Evolutionary conservation across 305 asterid species (phyloP), one percentile per base, ranked within the genome.

Genomic region (Andrographis paniculata): DNA sequence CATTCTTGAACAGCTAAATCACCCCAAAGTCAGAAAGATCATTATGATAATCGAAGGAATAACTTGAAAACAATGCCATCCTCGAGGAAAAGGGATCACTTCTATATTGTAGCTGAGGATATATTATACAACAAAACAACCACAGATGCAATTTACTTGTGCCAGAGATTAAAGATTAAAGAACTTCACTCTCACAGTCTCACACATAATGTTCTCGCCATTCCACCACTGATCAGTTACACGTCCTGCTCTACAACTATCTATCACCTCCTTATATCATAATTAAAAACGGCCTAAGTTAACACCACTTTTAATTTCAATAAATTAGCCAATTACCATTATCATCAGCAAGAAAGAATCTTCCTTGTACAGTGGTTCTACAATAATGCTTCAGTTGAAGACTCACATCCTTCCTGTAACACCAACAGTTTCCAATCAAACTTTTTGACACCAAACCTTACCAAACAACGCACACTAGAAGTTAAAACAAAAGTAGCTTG

Each of bases 351-450:
- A 83, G 69, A 59, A 80, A 49, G 58, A 71, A 83, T 67, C 96
- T 72, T 54, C 96, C 96, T 40, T 78, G 96, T 62, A 80, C 93
- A 19, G 96, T 80, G 19, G 87, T 78, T 75, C 74, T 76, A 63
- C 96, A 87, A 20, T 9, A 18, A 30, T 17, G 66, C 42, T 65
- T 78, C 35, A 17, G 53, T 35, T 33, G 69, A 67, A 77, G 60
- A 63, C 85, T 72, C 58, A 40, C 79, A 67, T 82, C 93, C 63
- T 62, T 86, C 69, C 95, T 84, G 71, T 20, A 66, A 61, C 5
- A 24, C 24, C 30, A 43, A 40, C 55, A 53, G 49, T 33, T 17
- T 31, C 43, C 24, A 37, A 54, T 15, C 45, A 53, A 50, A 13
- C 17, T 33, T 58, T 30, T 15, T 46, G 36, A 18, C 50, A 42